Percentiles rank a stretch among this genome's conserved stretches.
phyloP scores from a whole-genome alignment of 1,284 basidiomycete genomes.

The Melanopsichium pennsylvanicum region DNA sequence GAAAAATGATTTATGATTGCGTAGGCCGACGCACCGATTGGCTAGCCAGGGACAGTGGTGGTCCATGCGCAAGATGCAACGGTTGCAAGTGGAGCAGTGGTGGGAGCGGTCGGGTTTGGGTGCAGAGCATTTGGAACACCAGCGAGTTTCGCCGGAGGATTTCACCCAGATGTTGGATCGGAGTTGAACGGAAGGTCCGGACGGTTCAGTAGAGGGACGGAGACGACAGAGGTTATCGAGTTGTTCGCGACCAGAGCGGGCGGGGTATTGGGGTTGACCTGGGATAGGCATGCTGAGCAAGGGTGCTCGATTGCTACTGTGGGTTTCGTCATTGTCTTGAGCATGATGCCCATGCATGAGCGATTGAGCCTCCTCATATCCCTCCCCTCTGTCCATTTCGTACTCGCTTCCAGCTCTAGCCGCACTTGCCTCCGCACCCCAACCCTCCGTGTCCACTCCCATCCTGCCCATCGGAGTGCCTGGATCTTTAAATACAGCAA shows the following conservation, averaged over 20 bases:
- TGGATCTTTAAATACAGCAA: constrained; percentile 46
- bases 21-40: constrained; percentile 69
- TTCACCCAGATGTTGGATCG: constrained; percentile 53
- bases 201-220: neutral
- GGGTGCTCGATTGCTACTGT: constrained; percentile 14
- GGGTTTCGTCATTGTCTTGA: neutral
- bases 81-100: constrained; percentile 59
- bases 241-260: constrained; percentile 47
- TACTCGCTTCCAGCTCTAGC: constrained; percentile 7
- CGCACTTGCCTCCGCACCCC: neutral
- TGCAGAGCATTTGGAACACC: constrained; percentile 57
- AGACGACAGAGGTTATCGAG: constrained; percentile 35
- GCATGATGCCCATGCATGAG: constrained; percentile 9
- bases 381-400: constrained; percentile 9
- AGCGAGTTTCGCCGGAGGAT: constrained; percentile 53
- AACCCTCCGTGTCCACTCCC: constrained; percentile 11
- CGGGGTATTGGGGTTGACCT: constrained; percentile 45
- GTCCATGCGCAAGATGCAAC: constrained; percentile 58
- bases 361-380: constrained; percentile 18
- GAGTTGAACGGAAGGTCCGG: constrained; percentile 3
- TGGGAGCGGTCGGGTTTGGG: constrained; percentile 62
- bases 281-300: constrained; percentile 41
- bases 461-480: constrained; percentile 14
- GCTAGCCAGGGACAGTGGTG: constrained; percentile 69
- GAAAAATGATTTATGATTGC: constrained; percentile 66